A percentile compares a stretch with the other conserved stretches of the same genome.
phyloP scores from a whole-genome alignment of 495 filamentous ascomycete genomes.

The Penicillium herquei region DNA sequence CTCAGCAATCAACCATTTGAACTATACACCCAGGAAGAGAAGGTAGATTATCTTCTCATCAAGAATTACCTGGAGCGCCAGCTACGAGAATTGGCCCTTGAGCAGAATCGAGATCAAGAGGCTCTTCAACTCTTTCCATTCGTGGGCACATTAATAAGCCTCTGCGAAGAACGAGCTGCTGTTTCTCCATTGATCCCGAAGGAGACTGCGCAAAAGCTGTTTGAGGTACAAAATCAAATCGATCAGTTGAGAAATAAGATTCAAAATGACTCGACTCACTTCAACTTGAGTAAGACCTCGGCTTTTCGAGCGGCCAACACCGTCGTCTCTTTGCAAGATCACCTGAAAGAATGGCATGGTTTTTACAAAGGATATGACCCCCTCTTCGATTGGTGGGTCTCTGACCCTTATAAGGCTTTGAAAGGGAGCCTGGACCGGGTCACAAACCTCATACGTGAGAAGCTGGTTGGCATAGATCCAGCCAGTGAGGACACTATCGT shows the following conservation, averaged over 20 bases:
- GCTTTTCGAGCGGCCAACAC: constrained; percentile 40
- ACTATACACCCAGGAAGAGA: constrained; percentile 35
- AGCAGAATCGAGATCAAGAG: constrained; percentile 29
- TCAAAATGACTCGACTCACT: constrained; percentile 2
- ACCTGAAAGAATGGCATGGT: constrained; percentile 36
- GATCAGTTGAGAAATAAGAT: constrained; percentile 15
- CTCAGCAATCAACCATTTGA: constrained; percentile 23
- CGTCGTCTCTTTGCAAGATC: constrained; percentile 28
- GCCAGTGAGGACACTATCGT: constrained; percentile 44
- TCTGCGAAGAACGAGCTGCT: constrained; percentile 39
- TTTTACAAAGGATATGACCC: constrained; percentile 51
- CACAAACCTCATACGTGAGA: constrained; percentile 29
- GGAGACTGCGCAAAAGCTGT: constrained; percentile 31
- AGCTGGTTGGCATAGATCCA: constrained; percentile 39
- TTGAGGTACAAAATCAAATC: constrained; percentile 22
- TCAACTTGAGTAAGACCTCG: constrained; percentile 32
- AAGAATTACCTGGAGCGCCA: constrained; percentile 38
- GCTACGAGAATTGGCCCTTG: constrained; percentile 33
- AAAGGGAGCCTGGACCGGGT: constrained; percentile 25
- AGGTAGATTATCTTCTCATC: constrained; percentile 42
- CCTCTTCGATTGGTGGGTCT: constrained; percentile 50
- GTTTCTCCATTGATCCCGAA: constrained; percentile 33
- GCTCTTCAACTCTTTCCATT: constrained; percentile 38
- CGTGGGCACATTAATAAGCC: constrained; percentile 24
- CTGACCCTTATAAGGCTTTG: constrained; percentile 33